Percentiles rank a stretch among this genome's conserved stretches.
These are phyloP conservation scores for Aspergillus sparsus DNA, from an alignment of 495 filamentous ascomycete species.

Conservation along the genomic window DNA sequence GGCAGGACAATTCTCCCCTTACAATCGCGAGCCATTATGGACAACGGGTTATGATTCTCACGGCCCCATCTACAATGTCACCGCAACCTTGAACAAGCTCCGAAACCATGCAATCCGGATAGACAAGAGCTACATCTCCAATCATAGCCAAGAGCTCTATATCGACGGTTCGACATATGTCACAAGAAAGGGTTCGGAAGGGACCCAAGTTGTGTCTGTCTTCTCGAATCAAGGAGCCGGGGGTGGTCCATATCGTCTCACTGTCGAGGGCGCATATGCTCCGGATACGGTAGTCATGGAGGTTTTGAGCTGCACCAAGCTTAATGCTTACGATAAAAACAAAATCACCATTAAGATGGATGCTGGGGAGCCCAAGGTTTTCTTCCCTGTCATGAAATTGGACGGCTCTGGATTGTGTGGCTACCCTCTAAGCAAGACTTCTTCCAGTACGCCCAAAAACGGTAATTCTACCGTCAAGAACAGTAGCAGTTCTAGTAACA, in stretches of 20 bases:
- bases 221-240: constrained; percentile 55
- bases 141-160: constrained; percentile 51
- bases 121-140: constrained; percentile 49
- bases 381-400: constrained; percentile 28
- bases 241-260: constrained; percentile 44
- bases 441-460: background rate
- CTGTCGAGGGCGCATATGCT: constrained; percentile 37
- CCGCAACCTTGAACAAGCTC: constrained; percentile 58
- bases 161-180: constrained; percentile 54
- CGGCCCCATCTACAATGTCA: constrained; percentile 57
- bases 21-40: constrained; percentile 71
- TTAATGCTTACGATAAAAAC: constrained; percentile 36
- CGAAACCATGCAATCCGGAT: constrained; percentile 54
- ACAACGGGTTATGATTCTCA: constrained; percentile 56
- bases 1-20: constrained; percentile 54
- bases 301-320: constrained; percentile 43
- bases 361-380: constrained; percentile 47
- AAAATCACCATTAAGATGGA: constrained; percentile 42
- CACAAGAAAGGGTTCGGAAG: constrained; percentile 57
- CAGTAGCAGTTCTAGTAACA: background rate
- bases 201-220: constrained; percentile 53
- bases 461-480: constrained; percentile 3
- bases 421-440: constrained; percentile 6
- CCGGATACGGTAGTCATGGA: constrained; percentile 47
- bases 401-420: constrained; percentile 31